Conservation (phyloP, 2,329 filamentous ascomycete genomes). For the Lecanosticta acicola region DNA sequence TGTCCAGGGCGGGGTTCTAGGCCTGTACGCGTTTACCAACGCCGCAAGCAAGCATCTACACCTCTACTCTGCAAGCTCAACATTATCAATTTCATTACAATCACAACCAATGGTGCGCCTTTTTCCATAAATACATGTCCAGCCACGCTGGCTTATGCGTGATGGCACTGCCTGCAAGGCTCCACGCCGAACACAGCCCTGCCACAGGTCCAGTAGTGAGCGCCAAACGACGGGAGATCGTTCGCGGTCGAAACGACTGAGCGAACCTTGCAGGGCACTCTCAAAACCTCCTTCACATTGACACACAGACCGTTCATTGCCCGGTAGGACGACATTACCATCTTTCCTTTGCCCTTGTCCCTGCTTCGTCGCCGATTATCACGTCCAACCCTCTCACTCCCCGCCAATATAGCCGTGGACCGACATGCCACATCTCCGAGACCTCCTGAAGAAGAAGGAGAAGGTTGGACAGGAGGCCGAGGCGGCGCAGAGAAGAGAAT, state of each 20-base stretch:
- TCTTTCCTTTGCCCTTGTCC: not conserved
- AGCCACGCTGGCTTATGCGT: no score
- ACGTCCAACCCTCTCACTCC: not conserved
- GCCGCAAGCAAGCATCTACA: no score
- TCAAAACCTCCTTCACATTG: not conserved
- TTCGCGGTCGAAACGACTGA: no score
- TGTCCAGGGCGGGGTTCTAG: no score
- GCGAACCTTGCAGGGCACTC: not conserved
- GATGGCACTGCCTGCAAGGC: no score
- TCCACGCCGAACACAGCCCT: not conserved
- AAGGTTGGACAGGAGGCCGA: conserved; percentile 37
- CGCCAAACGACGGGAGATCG: not conserved
- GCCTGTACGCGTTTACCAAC: no score
- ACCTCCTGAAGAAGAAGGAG: conserved; percentile 59
- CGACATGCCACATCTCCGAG: conserved; percentile 52
- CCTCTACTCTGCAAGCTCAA: no score
- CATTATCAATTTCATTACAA: no score
- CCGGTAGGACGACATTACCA: conserved; percentile 1
- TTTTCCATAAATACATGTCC: no score
- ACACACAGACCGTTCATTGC: not conserved
- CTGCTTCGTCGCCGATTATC: not conserved
- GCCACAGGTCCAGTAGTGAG: not conserved
- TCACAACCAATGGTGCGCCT: no score
- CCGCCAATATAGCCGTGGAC: not conserved
- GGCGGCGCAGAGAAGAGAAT: conserved; percentile 31